Percentiles rank a stretch among this genome's conserved stretches.
These are phyloP conservation scores for Talaromyces sp. DNA, from an alignment of 2,329 filamentous ascomycete genomes.

Conservation along the genomic window DNA sequence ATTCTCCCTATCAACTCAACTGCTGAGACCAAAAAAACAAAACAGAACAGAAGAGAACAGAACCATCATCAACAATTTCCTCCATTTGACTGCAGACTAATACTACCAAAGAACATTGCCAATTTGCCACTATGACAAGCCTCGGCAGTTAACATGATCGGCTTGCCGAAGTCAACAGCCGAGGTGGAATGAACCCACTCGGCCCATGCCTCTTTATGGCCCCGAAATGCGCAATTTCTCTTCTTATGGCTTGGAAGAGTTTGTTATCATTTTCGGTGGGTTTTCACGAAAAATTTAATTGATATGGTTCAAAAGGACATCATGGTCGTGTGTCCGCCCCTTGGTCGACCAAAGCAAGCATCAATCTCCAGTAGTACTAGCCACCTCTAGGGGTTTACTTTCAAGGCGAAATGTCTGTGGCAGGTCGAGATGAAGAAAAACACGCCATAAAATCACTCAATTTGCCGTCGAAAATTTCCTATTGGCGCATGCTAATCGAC, in stretches of 20 bases:
- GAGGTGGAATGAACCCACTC: background rate
- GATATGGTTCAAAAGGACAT: background rate
- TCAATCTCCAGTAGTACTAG: background rate
- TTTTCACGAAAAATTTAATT: background rate
- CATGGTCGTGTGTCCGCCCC: background rate
- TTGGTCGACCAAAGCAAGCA: background rate
- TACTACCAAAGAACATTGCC: background rate
- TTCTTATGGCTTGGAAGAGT: background rate
- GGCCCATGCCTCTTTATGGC: no score
- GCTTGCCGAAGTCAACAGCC: background rate
- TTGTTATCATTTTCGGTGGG: background rate
- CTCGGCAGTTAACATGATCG: background rate
- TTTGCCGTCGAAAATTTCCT: slow-evolving; percentile 22
- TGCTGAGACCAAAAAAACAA: background rate
- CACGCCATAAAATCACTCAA: background rate
- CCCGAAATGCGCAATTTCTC: background rate
- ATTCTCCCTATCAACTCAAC: background rate
- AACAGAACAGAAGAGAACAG: background rate
- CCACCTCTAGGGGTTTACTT: background rate
- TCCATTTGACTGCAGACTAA: background rate
- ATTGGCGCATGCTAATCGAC: slow-evolving; percentile 26
- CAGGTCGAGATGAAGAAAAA: background rate
- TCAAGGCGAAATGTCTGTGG: background rate
- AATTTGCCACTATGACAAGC: background rate
- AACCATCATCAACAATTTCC: background rate